Conservation (phyloP, 83 land plant genomes). For the Picea abies region DNA sequence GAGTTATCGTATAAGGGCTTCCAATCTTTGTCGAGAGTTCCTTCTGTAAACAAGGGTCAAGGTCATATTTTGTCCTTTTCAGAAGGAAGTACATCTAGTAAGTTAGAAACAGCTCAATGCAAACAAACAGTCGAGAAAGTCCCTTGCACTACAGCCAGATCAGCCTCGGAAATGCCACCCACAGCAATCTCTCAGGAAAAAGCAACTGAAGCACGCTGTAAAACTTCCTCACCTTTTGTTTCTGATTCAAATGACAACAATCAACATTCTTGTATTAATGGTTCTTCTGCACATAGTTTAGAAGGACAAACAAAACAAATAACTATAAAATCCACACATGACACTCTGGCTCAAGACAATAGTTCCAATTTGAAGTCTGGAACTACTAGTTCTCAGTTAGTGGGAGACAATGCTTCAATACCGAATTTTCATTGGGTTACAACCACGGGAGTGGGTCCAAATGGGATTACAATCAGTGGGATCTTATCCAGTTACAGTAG, state of each 20-base stretch:
- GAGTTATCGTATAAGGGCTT: background rate
- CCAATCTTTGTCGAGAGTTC: background rate
- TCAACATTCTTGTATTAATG: background rate
- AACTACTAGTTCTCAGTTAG: slow-evolving; percentile 2
- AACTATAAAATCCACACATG: background rate
- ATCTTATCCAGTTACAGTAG: slow-evolving; percentile 23
- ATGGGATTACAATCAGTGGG: slow-evolving; percentile 30
- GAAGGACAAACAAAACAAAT: background rate
- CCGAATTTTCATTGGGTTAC: slow-evolving; percentile 23
- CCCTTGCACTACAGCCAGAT: slow-evolving; percentile 12
- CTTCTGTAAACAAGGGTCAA: background rate
- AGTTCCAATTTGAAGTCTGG: background rate
- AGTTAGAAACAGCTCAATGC: background rate
- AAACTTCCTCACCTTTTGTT: slow-evolving; percentile 10
- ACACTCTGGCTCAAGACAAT: background rate
- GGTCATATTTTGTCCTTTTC: slow-evolving; percentile 3
- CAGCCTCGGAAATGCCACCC: background rate
- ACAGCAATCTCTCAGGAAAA: background rate
- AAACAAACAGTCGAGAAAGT: background rate
- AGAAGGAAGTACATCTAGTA: slow-evolving; percentile 4
- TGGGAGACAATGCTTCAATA: slow-evolving; percentile 1
- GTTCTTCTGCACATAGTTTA: background rate
- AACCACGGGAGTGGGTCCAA: slow-evolving; percentile 32
- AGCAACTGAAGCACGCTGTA: background rate
- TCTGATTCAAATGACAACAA: slow-evolving; percentile 3